Base-by-base conservation (phyloP, 345 rosid genomes). In the Eucalyptus curtisii region DNA sequence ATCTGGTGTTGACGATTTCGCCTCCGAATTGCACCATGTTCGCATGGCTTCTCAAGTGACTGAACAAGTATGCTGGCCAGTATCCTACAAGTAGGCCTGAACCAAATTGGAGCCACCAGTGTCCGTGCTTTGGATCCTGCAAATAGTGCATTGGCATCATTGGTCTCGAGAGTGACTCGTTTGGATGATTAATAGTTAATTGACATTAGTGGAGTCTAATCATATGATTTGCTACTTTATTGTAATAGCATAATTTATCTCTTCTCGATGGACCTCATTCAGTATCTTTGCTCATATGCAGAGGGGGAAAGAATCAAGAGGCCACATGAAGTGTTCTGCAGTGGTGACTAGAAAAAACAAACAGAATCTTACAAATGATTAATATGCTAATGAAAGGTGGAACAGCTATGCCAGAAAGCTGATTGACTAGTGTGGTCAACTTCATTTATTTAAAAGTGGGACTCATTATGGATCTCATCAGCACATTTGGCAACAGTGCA, bases 71-170 rank as follows among this genome's bases (percentile, higher is more conserved):
- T n/a, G 93, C 94, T 31, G 99, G 99, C 99, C 99, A 98, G 85
- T 98, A 98, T 12, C 99, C 99, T 3, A 98, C 97, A 31, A 98
- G 93, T 55, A 97, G 90, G 44, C 99, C 96, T 22, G 95, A 91
- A 52, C 99, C 99, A 88, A 96, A 94, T 87, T 98, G 95, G 82
- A 98, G 94, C 99, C 99, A 98, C 99, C 99, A 98, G 89, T 98
- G 95, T 42, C 99, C 99, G 88, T 96, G 99, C 93, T 94, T 95
- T 84, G 99, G 99, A 93, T 98, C 99, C 98, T 97, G 85, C 88
- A 87, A 49, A 86, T 33, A 87, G 52, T 84, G 53, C 31, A 40
- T 76, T 11, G 47, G 82, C 27, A 40, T 40, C 47, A 76, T 37
- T 20, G 82, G 15, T 40, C 82, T 53, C 59, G 31, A 71, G 68